A percentile compares a stretch with the other conserved stretches of the same genome.
Evolutionary conservation across 345 rosid genomes (phyloP).

Genomic region (Gossypium herbaceum): DNA sequence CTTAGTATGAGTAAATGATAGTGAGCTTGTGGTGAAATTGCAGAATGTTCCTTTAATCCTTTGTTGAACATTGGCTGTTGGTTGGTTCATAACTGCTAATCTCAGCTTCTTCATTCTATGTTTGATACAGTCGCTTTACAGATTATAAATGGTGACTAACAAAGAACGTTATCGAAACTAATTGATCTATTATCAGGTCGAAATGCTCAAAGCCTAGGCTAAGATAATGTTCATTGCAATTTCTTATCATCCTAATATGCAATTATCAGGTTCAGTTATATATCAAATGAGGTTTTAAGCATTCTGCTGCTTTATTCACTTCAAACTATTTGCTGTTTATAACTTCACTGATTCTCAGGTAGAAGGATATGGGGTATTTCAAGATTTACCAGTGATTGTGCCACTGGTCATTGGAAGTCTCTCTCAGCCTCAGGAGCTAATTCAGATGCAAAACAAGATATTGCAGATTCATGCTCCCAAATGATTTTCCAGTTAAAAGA

Average conservation of each 20-base stretch:
- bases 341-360: constrained; percentile 37
- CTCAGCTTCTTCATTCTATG: neutral
- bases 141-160: neutral
- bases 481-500: constrained; percentile 83
- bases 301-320: neutral
- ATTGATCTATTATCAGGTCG: neutral
- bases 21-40: neutral
- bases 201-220: neutral
- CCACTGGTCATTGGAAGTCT: constrained; percentile 60
- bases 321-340: constrained; percentile 16
- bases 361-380: constrained; percentile 84
- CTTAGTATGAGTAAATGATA: neutral
- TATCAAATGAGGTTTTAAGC: neutral
- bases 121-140: neutral
- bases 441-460: constrained; percentile 68
- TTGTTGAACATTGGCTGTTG: constrained; percentile 6
- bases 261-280: neutral
- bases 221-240: neutral
- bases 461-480: constrained; percentile 80
- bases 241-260: neutral
- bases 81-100: neutral
- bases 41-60: neutral
- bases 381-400: constrained; percentile 82
- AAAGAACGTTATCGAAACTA: neutral
- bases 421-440: constrained; percentile 61